Conservation (phyloP, 2,329 filamentous ascomycete species). For the Lachnellula willkommii region DNA sequence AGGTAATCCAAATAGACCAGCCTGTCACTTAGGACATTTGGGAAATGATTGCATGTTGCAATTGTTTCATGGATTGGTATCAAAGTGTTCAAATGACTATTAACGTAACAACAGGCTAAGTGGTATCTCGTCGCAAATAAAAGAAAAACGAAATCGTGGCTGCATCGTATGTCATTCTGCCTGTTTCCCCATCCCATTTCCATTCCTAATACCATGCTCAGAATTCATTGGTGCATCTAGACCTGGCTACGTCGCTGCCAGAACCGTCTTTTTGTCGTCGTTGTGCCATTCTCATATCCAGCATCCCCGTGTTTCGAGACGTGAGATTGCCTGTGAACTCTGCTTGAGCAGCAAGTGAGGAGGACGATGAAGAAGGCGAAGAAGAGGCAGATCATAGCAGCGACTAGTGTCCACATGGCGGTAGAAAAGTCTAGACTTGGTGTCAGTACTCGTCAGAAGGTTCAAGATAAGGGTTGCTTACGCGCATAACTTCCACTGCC, state of each 20-base stretch:
- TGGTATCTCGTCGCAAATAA: background rate
- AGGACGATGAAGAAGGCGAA: conserved; percentile 53
- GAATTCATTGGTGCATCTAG: conserved; percentile 1
- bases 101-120: background rate
- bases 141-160: background rate
- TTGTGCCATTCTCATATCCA: conserved; percentile 16
- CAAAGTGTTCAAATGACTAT: background rate
- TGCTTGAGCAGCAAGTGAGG: conserved; percentile 53
- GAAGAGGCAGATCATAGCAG: conserved; percentile 49
- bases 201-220: no score
- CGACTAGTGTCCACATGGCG: conserved; percentile 56
- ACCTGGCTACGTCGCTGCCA: conserved; percentile 17
- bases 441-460: no score
- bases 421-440: conserved; percentile 38
- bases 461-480: background rate
- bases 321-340: conserved; percentile 15
- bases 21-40: background rate
- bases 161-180: background rate
- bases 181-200: background rate
- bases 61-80: background rate
- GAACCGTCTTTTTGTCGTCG: conserved; percentile 11
- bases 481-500: conserved; percentile 37
- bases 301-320: conserved; percentile 8
- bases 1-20: no score
- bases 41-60: background rate